These are phyloP conservation scores for Chlamydomonas reinhardtii DNA, from an alignment of 163 green algal species.

Conservation along the genomic window DNA sequence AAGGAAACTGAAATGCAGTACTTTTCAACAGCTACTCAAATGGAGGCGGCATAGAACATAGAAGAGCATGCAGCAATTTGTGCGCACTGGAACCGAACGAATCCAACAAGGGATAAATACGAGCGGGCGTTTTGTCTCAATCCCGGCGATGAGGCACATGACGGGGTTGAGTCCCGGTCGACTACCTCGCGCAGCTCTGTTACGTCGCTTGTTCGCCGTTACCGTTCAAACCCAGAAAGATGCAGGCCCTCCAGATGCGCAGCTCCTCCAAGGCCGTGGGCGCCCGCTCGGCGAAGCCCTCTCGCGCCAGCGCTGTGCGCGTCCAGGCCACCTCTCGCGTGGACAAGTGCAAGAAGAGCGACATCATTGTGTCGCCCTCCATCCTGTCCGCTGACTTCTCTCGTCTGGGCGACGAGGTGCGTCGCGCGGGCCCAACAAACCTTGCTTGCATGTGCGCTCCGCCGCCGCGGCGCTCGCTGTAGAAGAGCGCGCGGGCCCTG, in stretches of 20 bases:
- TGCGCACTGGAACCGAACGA: too few relatives aligned
- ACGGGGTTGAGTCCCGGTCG: too few relatives aligned
- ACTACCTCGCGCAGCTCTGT: too few relatives aligned
- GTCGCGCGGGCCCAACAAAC: slow-evolving; percentile 45
- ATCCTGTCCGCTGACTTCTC: slow-evolving; percentile 99
- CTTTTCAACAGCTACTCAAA: too few relatives aligned
- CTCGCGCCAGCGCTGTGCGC: slow-evolving; percentile 54
- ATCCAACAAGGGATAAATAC: too few relatives aligned
- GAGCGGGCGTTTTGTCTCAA: too few relatives aligned
- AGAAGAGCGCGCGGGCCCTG: background rate
- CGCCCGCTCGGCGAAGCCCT: slow-evolving; percentile 40
- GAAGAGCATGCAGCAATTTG: too few relatives aligned
- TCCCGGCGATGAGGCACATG: too few relatives aligned
- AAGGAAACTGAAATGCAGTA: too few relatives aligned
- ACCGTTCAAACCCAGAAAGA: background rate
- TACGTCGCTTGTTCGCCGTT: too few relatives aligned
- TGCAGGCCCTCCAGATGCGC: slow-evolving; percentile 50
- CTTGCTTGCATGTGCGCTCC: background rate
- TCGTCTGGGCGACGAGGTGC: slow-evolving; percentile 93
- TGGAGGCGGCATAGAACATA: too few relatives aligned
- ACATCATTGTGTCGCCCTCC: slow-evolving; percentile 93
- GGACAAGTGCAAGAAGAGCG: slow-evolving; percentile 74
- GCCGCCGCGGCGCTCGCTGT: background rate
- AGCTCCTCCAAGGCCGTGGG: slow-evolving; percentile 41
- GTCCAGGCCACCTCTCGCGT: slow-evolving; percentile 68